Percentiles rank a stretch among this genome's conserved stretches.
Evolutionary conservation across 352 stramenopile species (phyloP).

Genomic region (Paralagenidium karlingii): DNA sequence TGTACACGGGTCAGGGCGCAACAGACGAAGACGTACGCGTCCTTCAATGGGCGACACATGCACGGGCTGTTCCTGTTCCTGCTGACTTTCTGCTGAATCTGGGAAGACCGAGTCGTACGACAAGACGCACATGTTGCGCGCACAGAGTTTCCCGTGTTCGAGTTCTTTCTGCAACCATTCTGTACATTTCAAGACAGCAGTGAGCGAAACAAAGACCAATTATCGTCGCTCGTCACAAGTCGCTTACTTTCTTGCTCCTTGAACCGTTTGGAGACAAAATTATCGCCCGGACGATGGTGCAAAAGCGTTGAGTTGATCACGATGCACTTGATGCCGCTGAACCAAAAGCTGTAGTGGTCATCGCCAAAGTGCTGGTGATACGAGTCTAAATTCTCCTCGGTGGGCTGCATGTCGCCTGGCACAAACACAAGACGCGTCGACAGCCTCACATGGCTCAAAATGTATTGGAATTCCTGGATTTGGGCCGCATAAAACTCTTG

Average conservation of each 20-base stretch:
- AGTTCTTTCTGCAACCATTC: slow-evolving; percentile 67
- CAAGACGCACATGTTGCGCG: slow-evolving; percentile 47
- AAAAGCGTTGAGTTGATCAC: slow-evolving; percentile 68
- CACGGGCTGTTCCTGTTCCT: no score
- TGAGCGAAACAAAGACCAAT: neutral
- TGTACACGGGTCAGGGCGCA: no score
- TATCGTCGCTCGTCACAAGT: neutral
- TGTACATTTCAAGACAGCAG: slow-evolving; percentile 7
- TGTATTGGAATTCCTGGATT: slow-evolving; percentile 33
- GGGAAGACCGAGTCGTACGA: slow-evolving; percentile 20
- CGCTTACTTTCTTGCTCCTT: slow-evolving; percentile 36
- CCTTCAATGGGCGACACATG: no score
- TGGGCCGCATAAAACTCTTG: slow-evolving; percentile 26
- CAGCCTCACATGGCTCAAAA: slow-evolving; percentile 44
- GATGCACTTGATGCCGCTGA: slow-evolving; percentile 64
- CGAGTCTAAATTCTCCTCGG: slow-evolving; percentile 5
- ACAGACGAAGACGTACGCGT: no score
- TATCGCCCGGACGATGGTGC: no score
- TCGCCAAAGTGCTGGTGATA: slow-evolving; percentile 54
- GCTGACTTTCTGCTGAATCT: no score
- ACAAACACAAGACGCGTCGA: slow-evolving; percentile 53
- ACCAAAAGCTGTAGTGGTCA: slow-evolving; percentile 69
- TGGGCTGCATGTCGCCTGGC: slow-evolving; percentile 6
- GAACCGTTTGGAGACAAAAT: slow-evolving; percentile 11
- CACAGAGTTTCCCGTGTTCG: slow-evolving; percentile 71